Evolutionary conservation across 305 asterid genomes (phyloP).

Genomic region (Fraxinus platypoda): DNA sequence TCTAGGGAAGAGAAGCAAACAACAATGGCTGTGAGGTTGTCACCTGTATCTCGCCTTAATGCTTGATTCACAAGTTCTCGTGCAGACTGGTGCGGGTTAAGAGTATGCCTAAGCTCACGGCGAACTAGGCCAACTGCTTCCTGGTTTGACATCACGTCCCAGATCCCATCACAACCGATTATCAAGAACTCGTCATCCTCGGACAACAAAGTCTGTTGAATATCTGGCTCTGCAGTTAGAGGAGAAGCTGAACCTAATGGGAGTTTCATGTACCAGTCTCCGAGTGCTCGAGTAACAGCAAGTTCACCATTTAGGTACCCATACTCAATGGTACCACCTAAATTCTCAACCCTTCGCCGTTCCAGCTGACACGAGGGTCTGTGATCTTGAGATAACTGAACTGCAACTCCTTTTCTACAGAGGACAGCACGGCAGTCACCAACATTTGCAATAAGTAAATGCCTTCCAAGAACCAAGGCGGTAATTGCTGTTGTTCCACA

Average conservation of each 20-base stretch:
- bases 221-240: constrained; percentile 58
- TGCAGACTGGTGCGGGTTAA: constrained; percentile 47
- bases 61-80: constrained; percentile 45
- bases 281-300: constrained; percentile 57
- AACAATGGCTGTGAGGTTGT: constrained; percentile 58
- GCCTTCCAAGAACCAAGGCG: constrained; percentile 68
- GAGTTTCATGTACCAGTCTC: constrained; percentile 69
- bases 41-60: constrained; percentile 34
- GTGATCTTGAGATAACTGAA: constrained; percentile 61
- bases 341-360: constrained; percentile 46
- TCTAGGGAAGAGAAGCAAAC: constrained; percentile 43
- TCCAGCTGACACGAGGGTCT: constrained; percentile 49
- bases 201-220: constrained; percentile 34
- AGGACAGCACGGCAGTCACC: constrained; percentile 84
- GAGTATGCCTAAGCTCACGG: constrained; percentile 37
- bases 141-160: constrained; percentile 64
- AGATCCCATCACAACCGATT: constrained; percentile 58
- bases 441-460: constrained; percentile 77
- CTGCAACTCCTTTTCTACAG: constrained; percentile 53
- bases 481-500: constrained; percentile 96
- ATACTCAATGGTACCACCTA: constrained; percentile 51
- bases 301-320: constrained; percentile 65
- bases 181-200: constrained; percentile 67
- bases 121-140: constrained; percentile 52
- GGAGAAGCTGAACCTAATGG: constrained; percentile 61